Evolutionary conservation across 2,329 filamentous ascomycete genomes (phyloP).

Genomic region (Phialocephala sp.): DNA sequence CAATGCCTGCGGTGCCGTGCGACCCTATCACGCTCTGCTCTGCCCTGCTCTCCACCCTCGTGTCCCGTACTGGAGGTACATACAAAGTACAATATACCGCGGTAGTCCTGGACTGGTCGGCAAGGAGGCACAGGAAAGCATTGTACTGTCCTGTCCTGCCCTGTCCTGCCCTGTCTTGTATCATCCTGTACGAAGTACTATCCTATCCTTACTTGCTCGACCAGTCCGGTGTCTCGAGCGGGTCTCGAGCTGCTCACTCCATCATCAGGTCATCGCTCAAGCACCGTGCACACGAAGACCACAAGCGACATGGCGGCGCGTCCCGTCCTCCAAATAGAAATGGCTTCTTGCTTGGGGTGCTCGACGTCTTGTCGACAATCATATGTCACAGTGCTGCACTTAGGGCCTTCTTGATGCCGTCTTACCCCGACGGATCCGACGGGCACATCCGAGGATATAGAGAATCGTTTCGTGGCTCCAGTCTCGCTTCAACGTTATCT

Average conservation of each 20-base stretch:
- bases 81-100: too few species aligned
- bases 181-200: too few species aligned
- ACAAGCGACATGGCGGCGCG: not conserved
- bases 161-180: too few species aligned
- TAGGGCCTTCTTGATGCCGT: not conserved
- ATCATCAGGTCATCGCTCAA: conserved; percentile 8
- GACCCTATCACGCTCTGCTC: too few species aligned
- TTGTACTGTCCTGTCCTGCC: not conserved
- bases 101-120: too few species aligned
- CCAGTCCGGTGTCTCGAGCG: not conserved
- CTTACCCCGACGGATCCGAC: not conserved
- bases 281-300: not conserved
- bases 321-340: not conserved
- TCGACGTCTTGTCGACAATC: not conserved
- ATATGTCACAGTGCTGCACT: too few species aligned
- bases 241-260: not conserved
- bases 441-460: not conserved
- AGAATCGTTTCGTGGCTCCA: too few species aligned
- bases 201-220: not conserved
- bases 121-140: not conserved
- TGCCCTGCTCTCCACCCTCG: too few species aligned
- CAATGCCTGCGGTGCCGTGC: too few species aligned
- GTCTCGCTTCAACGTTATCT: too few species aligned
- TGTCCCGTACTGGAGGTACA: too few species aligned
- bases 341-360: not conserved